Evolutionary conservation across 106 monocot genomes (phyloP).

Genomic region (Allium fistulosum): DNA sequence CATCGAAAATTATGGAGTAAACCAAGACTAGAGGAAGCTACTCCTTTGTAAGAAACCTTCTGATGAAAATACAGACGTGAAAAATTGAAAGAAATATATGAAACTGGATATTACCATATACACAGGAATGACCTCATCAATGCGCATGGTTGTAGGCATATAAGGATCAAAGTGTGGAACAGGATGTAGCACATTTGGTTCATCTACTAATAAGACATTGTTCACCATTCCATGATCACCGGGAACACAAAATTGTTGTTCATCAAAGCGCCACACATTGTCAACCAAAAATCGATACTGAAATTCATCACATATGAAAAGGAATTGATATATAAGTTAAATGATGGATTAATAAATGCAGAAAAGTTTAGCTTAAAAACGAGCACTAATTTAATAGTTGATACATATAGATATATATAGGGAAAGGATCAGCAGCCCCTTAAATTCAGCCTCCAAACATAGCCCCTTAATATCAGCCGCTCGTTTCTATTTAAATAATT

Average conservation of each 20-base stretch:
- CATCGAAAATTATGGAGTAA: too few relatives aligned
- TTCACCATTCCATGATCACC: conserved; percentile 5
- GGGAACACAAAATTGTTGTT: conserved; percentile 7
- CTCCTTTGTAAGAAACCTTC: background rate
- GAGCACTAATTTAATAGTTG: too few relatives aligned
- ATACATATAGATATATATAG: too few relatives aligned
- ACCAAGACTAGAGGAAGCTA: too few relatives aligned
- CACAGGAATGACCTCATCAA: background rate
- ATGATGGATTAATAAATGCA: too few relatives aligned
- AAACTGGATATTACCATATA: background rate
- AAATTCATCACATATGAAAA: background rate
- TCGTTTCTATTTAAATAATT: too few relatives aligned
- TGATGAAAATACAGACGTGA: background rate
- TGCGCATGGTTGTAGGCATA: conserved; percentile 1
- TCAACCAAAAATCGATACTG: conserved; percentile 13
- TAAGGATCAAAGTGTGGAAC: conserved; percentile 10
- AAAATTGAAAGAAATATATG: background rate
- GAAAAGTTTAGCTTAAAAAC: too few relatives aligned
- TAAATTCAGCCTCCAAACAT: too few relatives aligned
- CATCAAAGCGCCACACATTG: conserved; percentile 6
- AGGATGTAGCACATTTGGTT: conserved; percentile 6
- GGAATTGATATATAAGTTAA: background rate
- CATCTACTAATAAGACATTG: conserved; percentile 8
- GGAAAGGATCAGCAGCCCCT: too few relatives aligned
- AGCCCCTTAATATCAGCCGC: too few relatives aligned